Evolutionary conservation across 1,284 basidiomycete species (phyloP).

Genomic region (Melampsora americana): DNA sequence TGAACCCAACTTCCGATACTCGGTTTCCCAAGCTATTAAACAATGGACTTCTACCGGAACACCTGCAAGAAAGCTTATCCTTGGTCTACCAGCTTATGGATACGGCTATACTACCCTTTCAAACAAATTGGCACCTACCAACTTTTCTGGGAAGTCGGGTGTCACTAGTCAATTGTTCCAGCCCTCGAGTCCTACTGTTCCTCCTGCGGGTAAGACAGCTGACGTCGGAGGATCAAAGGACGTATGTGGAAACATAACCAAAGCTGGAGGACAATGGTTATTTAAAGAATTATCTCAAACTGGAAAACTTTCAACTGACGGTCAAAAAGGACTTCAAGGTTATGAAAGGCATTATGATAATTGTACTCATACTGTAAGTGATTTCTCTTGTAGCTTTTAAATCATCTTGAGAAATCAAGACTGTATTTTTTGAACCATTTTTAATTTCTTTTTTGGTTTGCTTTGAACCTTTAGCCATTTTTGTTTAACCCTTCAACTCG

Average conservation of each 20-base stretch:
- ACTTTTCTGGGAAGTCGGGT: conserved; percentile 11
- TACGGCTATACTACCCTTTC: conserved; percentile 22
- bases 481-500: conserved; percentile 36
- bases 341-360: conserved; percentile 29
- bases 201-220: conserved; percentile 18
- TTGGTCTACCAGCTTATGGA: conserved; percentile 39
- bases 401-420: background rate
- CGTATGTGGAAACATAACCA: conserved; percentile 13
- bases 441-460: background rate
- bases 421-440: background rate
- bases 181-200: background rate
- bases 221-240: background rate
- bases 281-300: conserved; percentile 26
- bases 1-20: conserved; percentile 18
- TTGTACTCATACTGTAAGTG: conserved; percentile 37
- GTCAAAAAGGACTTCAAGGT: conserved; percentile 21
- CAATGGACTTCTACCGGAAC: conserved; percentile 29
- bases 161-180: conserved; percentile 24
- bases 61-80: conserved; percentile 17
- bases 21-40: conserved; percentile 32
- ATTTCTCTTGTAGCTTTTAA: background rate
- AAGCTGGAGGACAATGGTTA: conserved; percentile 35
- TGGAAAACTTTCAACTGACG: conserved; percentile 33
- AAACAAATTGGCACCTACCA: conserved; percentile 3
- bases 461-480: conserved; percentile 30